These are phyloP conservation scores for Diplotaxis tenuifolia DNA, from an alignment of 345 rosid genomes.

Conservation along the genomic window DNA sequence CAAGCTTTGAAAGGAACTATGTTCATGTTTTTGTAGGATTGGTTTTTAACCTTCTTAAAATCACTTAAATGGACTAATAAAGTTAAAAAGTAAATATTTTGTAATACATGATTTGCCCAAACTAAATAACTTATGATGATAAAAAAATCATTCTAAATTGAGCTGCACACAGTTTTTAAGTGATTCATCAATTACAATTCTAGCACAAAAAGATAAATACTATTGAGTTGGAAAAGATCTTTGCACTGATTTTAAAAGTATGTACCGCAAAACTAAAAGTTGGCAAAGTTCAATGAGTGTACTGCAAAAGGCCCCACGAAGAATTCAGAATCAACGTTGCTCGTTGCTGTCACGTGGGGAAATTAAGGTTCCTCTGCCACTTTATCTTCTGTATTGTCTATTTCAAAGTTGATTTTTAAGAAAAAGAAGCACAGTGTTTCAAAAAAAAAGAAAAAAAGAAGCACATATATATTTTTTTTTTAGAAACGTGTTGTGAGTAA, in stretches of 20 bases:
- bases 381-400: conserved; percentile 15
- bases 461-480: not conserved
- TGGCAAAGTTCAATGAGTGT: conserved; percentile 12
- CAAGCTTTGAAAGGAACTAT: not conserved
- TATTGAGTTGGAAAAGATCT: no score
- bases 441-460: no score
- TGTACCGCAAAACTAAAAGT: not conserved
- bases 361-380: conserved; percentile 31
- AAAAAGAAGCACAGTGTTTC: not conserved
- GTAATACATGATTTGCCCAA: not conserved
- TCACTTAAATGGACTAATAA: not conserved
- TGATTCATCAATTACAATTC: not conserved
- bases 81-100: not conserved
- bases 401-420: not conserved
- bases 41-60: not conserved
- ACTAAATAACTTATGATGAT: not conserved
- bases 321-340: conserved; percentile 6
- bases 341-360: conserved; percentile 30
- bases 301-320: conserved; percentile 6
- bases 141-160: not conserved
- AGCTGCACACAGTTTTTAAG: not conserved
- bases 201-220: not conserved
- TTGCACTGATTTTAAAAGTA: not conserved
- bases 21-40: not conserved
- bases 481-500: not conserved